phyloP scores from a whole-genome alignment of 306 rosid genomes.

The Cicer yamashitae region DNA sequence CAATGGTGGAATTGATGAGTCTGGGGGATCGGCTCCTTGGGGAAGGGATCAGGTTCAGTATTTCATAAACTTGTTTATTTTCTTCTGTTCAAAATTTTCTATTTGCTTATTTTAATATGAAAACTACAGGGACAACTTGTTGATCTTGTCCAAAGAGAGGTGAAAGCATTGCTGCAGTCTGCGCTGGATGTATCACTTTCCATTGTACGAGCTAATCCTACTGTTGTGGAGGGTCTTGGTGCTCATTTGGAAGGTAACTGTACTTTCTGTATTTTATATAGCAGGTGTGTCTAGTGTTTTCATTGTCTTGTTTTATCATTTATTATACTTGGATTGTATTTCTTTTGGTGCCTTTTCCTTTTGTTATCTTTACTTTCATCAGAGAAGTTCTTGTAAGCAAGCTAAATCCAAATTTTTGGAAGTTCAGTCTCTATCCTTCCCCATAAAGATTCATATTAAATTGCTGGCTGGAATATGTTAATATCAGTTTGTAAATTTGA shows the following conservation, averaged over 20 bases:
- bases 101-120: slow-evolving; percentile 50
- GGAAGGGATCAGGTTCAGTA: slow-evolving; percentile 88
- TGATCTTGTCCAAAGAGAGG: slow-evolving; percentile 90
- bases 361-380: slow-evolving; percentile 14
- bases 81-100: slow-evolving; percentile 26
- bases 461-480: slow-evolving; percentile 1
- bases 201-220: slow-evolving; percentile 87
- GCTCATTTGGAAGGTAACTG: slow-evolving; percentile 79
- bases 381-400: slow-evolving; percentile 11
- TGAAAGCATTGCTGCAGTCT: slow-evolving; percentile 79
- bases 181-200: slow-evolving; percentile 78
- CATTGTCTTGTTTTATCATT: neutral
- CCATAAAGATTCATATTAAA: neutral
- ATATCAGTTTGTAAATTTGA: neutral
- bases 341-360: slow-evolving; percentile 3
- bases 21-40: slow-evolving; percentile 75
- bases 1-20: slow-evolving; percentile 83
- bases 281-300: neutral
- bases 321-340: neutral
- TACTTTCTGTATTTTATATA: neutral
- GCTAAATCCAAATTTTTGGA: slow-evolving; percentile 1
- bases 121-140: slow-evolving; percentile 79
- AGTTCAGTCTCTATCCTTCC: too few species aligned
- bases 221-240: slow-evolving; percentile 90
- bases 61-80: slow-evolving; percentile 28